Conservation (phyloP, 169 alveolate species). For the Fabrea salina region DNA sequence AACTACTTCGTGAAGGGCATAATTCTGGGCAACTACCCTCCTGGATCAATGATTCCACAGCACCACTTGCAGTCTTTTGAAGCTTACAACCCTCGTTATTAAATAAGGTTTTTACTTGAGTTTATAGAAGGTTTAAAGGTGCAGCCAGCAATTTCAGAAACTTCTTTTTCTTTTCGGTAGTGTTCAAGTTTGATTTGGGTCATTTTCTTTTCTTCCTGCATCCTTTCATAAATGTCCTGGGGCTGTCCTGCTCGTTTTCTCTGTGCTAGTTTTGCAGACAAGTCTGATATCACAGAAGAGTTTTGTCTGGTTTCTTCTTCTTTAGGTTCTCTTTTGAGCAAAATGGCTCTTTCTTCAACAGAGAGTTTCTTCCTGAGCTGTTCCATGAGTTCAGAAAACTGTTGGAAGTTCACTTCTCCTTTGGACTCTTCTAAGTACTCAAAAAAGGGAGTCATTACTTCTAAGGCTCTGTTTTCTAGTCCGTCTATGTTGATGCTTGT, state of each 20-base stretch:
- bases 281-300: background rate
- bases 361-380: background rate
- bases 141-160: background rate
- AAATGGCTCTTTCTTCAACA: conserved; percentile 27
- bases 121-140: conserved; percentile 21
- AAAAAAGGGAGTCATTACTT: conserved; percentile 18
- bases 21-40: too few relatives aligned
- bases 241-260: background rate
- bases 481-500: background rate
- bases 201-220: background rate
- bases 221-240: conserved; percentile 16
- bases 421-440: background rate
- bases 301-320: background rate
- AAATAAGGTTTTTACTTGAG: background rate
- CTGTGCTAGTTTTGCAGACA: background rate
- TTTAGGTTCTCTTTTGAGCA: conserved; percentile 13
- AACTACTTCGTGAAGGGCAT: too few relatives aligned
- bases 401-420: background rate
- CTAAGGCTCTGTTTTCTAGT: background rate
- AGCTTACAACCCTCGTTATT: too few relatives aligned
- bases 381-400: background rate
- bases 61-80: too few relatives aligned
- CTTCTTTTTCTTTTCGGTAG: background rate
- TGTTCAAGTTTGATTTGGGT: conserved; percentile 7
- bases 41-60: too few relatives aligned